Conservation (phyloP, 2,329 filamentous ascomycete species). For the Fusarium sp. region DNA sequence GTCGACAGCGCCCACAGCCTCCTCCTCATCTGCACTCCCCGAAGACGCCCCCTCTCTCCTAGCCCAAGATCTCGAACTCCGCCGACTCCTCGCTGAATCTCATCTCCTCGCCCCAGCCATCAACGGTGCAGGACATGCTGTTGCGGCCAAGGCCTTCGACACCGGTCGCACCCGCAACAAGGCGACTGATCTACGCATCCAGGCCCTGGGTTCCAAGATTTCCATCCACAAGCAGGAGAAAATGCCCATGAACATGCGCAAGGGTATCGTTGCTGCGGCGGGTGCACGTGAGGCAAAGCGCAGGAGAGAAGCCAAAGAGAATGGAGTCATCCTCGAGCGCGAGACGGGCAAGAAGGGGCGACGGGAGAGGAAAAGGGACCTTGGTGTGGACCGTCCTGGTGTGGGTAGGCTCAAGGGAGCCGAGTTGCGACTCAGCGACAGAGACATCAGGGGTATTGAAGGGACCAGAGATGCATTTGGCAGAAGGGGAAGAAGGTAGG, state of each 20-base stretch:
- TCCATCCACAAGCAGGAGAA: slow-evolving; percentile 82
- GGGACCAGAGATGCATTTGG: slow-evolving; percentile 61
- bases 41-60: slow-evolving; percentile 77
- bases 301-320: slow-evolving; percentile 85
- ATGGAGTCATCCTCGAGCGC: slow-evolving; percentile 87
- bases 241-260: slow-evolving; percentile 89
- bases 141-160: slow-evolving; percentile 57
- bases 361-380: slow-evolving; percentile 61
- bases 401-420: slow-evolving; percentile 86
- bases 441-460: slow-evolving; percentile 80
- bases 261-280: slow-evolving; percentile 82
- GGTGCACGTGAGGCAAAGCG: slow-evolving; percentile 75
- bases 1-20: slow-evolving; percentile 34
- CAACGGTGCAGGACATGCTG: slow-evolving; percentile 53
- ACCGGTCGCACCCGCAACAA: slow-evolving; percentile 81
- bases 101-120: slow-evolving; percentile 76
- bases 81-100: slow-evolving; percentile 90
- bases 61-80: slow-evolving; percentile 92
- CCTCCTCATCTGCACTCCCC: slow-evolving; percentile 52
- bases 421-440: slow-evolving; percentile 81
- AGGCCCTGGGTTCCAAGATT: slow-evolving; percentile 81
- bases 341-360: slow-evolving; percentile 54
- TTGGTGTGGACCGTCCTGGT: slow-evolving; percentile 78
- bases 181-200: slow-evolving; percentile 85
- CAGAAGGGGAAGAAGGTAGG: slow-evolving; percentile 48